Percentiles rank a stretch among this genome's conserved stretches.
Conservation (phyloP, 371 early-diverging fungal species). For the Mucor velutinosus region DNA sequence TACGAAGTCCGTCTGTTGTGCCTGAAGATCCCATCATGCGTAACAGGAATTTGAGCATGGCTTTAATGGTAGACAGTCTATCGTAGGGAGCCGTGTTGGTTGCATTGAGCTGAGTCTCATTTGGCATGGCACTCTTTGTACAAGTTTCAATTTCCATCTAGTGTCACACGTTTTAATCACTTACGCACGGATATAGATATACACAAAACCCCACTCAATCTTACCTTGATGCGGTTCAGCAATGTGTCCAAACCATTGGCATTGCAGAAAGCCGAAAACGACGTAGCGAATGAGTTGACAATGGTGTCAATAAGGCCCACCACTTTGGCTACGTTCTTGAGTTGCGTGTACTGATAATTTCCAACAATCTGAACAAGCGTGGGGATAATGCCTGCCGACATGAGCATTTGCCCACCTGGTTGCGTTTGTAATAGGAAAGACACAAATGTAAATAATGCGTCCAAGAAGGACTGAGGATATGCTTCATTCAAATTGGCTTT, state of each 20-base stretch:
- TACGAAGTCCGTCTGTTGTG: slow-evolving; percentile 86
- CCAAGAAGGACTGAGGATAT: slow-evolving; percentile 77
- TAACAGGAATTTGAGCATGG: slow-evolving; percentile 91
- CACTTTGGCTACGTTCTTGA: slow-evolving; percentile 72
- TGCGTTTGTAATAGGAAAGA: slow-evolving; percentile 76
- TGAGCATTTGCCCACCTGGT: slow-evolving; percentile 87
- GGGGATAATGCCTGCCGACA: slow-evolving; percentile 88
- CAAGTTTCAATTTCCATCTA: slow-evolving; percentile 21
- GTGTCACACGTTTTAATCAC: slow-evolving; percentile 1
- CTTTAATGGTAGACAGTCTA: slow-evolving; percentile 70
- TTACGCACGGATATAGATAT: slow-evolving; percentile 18
- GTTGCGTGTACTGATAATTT: slow-evolving; percentile 48
- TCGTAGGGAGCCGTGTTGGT: slow-evolving; percentile 49
- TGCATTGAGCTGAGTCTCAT: background rate
- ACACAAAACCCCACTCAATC: slow-evolving; percentile 35
- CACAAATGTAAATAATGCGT: slow-evolving; percentile 82
- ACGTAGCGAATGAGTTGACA: slow-evolving; percentile 73
- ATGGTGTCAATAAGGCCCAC: slow-evolving; percentile 81
- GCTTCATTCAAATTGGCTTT: slow-evolving; percentile 59
- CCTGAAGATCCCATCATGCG: slow-evolving; percentile 92
- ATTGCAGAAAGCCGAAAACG: slow-evolving; percentile 81
- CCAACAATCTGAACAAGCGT: slow-evolving; percentile 67
- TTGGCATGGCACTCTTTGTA: background rate
- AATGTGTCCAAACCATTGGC: slow-evolving; percentile 82
- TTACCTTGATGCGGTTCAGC: slow-evolving; percentile 75